Base-by-base conservation (phyloP, 2,329 filamentous ascomycete genomes). In the Dothistroma septosporum region DNA sequence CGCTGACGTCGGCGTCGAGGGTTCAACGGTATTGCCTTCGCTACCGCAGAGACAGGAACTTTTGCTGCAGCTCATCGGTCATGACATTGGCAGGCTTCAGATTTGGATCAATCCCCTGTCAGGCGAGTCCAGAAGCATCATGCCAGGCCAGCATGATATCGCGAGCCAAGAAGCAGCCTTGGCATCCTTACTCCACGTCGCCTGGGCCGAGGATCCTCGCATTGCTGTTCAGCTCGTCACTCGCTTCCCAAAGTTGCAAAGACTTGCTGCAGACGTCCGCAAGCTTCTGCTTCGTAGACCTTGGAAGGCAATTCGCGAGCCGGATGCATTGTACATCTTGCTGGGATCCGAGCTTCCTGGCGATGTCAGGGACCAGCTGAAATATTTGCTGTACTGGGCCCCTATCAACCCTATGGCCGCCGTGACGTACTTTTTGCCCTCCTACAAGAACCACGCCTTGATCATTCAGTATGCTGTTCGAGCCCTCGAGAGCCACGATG, bases 401-500 rank as follows among this genome's bases (percentile, higher is more conserved):
- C 87, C 94, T 0, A 87, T 96, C 33, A 96, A 96, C 71, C 94
- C 94, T 0, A 89, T 96, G 63, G 94, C 92, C 10, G 92, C 95
- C 0, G 88, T 95, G 7, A 96, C 92, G 0, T 92, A 95, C 76
- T 97, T 99, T 79, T 75, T 96, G 67, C 95, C 95, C 0, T 87
- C 88, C 0, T 99, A 95, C 74, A 87, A 87, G 46, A 93, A 96
- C 70, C 89, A 99, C 71, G 90, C 95, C 0, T 95, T 92, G 76
- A 83, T 99, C 57, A 85, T 97, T 44, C 95, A 99, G 75, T 99
- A 97, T 75, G 94, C 94, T 1, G 96, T 99, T 87, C 86, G 92
- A 69, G 91, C 94, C 2, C 77, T 99, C 53, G 94, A 99, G 73
- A 92, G 89, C 68, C 94, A 99, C 71, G 88, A 92, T 0, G 88